Evolutionary conservation across 768 basidiomycete species (phyloP), one percentile per base, ranked within the genome.

Genomic region (Psilocybe cyanescens): DNA sequence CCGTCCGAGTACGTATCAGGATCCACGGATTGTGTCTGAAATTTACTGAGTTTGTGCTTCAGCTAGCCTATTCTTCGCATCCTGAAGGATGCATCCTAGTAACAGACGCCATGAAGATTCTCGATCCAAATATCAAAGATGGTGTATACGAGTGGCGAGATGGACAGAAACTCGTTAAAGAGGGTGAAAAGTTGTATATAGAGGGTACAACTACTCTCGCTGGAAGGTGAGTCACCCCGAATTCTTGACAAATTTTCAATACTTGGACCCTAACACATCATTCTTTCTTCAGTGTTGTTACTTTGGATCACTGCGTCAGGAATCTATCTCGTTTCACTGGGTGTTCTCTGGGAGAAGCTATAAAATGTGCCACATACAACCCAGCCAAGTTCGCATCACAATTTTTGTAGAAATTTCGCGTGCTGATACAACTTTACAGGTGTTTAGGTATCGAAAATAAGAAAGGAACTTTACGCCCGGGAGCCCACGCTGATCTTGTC

Each of bases 141-240:
- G 95, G 95, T 7, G 76, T 90, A 12, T 90, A 97, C 70, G 87
- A 90, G 67, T 97, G 95, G 93, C 87, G 95, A 14, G 91, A 92
- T 63, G 91, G 90, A 7, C 84, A 88, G 66, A 83, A 84, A 4
- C 86, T 95, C 68, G 82, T 91, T 59, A 95, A 95, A 72, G 85
- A 90, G 62, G 95, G 94, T 8, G 83, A 89, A 63, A 88, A 82
- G 70, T 83, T 97, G 37, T 92, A 88, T 71, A 76, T 97, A 11
- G 92, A 92, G 69, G 94, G 92, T 19, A 95, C 94, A 1, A 82
- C 87, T 61, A 96, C 94, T 1, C 86, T 97, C 57, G 95, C 95
- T 1, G 95, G 94, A 71, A 93, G 91, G 92, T 91, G 52, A 55
- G 82, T 54, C 24, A 5, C 12, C 61, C 29, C 12, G 37, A 55